Conservation (phyloP, 1,284 basidiomycete genomes). For the Anthracocystis walkeri region DNA sequence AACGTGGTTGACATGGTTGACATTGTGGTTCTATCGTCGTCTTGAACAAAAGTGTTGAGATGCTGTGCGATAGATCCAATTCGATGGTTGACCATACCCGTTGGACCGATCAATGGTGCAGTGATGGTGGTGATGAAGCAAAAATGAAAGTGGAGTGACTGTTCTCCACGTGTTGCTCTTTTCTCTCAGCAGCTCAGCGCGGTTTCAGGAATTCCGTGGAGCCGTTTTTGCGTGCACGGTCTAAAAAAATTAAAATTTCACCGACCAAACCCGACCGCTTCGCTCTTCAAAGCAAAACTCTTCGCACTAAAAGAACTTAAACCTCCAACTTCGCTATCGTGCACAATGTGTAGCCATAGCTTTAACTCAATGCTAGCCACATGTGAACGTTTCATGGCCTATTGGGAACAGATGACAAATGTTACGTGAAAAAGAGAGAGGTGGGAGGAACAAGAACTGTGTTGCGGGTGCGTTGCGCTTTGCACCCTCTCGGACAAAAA, state of each 20-base stretch:
- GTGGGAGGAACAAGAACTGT: no score
- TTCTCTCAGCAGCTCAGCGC: no score
- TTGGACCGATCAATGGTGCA: not conserved
- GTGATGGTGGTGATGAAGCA: not conserved
- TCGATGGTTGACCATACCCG: slow-evolving; percentile 4
- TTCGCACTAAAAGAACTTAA: not conserved
- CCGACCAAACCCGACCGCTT: slow-evolving; percentile 3
- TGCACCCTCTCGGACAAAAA: not conserved
- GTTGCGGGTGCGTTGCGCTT: no score
- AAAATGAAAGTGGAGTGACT: not conserved
- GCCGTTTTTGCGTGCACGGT: not conserved
- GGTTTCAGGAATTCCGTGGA: no score
- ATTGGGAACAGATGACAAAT: no score
- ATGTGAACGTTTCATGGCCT: no score
- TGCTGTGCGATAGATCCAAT: slow-evolving; percentile 15
- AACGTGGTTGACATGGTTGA: not conserved
- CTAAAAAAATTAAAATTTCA: not conserved
- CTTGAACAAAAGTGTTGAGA: not conserved
- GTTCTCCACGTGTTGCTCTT: not conserved
- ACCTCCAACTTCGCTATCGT: not conserved
- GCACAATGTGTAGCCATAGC: no score
- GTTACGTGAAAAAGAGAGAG: no score
- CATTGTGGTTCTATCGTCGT: not conserved
- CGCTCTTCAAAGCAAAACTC: not conserved
- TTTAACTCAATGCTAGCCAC: no score